These are phyloP conservation scores for Colletotrichum camelliae DNA, from an alignment of 2,329 filamentous ascomycete genomes.

Conservation along the genomic window DNA sequence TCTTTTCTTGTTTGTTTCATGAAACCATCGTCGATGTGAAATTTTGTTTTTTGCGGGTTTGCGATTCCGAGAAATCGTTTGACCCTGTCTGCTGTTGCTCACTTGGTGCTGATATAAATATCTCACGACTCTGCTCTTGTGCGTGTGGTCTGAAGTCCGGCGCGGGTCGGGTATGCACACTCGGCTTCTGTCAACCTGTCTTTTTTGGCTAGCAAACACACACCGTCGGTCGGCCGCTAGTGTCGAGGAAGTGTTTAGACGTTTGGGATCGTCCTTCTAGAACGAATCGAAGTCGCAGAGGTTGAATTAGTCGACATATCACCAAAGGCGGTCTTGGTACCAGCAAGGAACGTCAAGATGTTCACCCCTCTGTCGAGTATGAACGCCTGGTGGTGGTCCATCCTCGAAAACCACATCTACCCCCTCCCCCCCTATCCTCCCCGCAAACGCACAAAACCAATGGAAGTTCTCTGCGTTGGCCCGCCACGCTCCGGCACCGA, in stretches of 20 bases:
- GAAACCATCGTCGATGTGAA: neutral
- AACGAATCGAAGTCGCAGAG: neutral
- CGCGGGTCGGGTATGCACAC: neutral
- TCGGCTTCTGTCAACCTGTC: neutral
- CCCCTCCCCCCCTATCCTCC: slow-evolving; percentile 22
- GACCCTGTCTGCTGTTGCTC: accelerated
- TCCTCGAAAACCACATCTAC: slow-evolving; percentile 22
- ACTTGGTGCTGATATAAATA: neutral
- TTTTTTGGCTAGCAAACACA: neutral
- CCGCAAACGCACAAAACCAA: slow-evolving; percentile 34
- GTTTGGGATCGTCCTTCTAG: neutral
- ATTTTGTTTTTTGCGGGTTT: neutral
- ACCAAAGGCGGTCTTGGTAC: accelerated
- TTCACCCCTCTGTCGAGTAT: slow-evolving; percentile 4
- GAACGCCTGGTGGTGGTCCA: slow-evolving; percentile 19
- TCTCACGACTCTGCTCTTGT: neutral
- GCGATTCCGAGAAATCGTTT: neutral
- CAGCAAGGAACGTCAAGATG: neutral
- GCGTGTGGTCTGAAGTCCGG: neutral
- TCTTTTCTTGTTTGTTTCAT: neutral
- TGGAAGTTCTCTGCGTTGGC: slow-evolving; percentile 39
- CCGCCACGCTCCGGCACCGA: slow-evolving; percentile 37
- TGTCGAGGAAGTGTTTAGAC: neutral
- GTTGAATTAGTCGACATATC: neutral
- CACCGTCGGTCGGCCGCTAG: neutral